A percentile compares a stretch with the other conserved stretches of the same genome.
These are phyloP conservation scores for Carex pumila DNA, from an alignment of 176 grass and related monocot genomes.

Conservation along the genomic window DNA sequence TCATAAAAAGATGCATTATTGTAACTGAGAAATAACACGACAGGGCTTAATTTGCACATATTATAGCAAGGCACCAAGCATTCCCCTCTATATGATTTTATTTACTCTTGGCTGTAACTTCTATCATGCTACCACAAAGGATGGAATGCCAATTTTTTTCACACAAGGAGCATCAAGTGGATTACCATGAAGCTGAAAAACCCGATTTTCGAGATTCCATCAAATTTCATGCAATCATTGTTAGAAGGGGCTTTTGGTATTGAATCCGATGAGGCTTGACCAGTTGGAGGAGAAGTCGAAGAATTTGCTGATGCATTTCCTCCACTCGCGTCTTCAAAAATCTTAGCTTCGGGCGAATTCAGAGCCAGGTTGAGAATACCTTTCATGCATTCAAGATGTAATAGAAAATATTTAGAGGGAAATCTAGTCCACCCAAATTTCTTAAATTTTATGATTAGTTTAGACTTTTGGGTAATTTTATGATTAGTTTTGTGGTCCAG, in stretches of 20 bases:
- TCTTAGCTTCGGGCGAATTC: slow-evolving; percentile 17
- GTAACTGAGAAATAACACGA: neutral
- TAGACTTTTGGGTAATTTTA: neutral
- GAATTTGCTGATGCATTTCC: neutral
- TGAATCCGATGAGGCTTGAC: slow-evolving; percentile 4
- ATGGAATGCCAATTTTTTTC: neutral
- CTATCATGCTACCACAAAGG: neutral
- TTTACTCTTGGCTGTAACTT: neutral
- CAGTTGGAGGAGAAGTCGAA: neutral
- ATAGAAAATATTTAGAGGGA: neutral
- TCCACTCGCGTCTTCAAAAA: slow-evolving; percentile 10
- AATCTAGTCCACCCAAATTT: neutral
- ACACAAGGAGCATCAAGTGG: neutral
- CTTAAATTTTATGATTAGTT: neutral
- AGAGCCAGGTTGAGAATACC: slow-evolving; percentile 29
- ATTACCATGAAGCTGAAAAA: neutral
- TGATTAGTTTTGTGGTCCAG: neutral
- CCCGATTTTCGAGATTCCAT: neutral
- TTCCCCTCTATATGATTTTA: slow-evolving; percentile 1
- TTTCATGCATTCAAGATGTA: slow-evolving; percentile 5
- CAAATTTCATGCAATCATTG: neutral
- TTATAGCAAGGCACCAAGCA: neutral
- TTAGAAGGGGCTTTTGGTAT: neutral
- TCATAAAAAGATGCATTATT: neutral
- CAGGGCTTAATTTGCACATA: neutral